These are phyloP conservation scores for Nicotiana sylvestris DNA, from an alignment of 257 asterid genomes.

Conservation along the genomic window DNA sequence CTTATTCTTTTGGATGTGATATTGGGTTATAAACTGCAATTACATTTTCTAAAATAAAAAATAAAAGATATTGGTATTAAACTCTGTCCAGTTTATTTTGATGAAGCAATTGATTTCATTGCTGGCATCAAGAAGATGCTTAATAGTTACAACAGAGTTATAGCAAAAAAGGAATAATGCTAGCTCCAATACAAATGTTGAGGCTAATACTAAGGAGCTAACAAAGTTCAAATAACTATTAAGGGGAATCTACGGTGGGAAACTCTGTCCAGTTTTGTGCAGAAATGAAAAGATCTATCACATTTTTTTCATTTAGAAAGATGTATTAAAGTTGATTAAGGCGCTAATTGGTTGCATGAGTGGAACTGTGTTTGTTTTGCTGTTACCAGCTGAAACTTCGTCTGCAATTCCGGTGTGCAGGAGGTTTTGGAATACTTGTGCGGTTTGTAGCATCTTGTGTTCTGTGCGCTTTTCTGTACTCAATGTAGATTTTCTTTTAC, in stretches of 20 bases:
- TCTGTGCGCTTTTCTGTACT: background rate
- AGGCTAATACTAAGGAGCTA: no score
- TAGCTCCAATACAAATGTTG: no score
- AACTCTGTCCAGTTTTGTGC: background rate
- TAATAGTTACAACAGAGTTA: no score
- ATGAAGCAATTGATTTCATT: no score
- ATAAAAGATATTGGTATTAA: background rate
- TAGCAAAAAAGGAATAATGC: no score
- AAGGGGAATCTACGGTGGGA: no score
- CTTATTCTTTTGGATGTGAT: background rate
- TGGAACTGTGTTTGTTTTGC: background rate
- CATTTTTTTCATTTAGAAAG: background rate
- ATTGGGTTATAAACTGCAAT: background rate
- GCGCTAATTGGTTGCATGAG: background rate
- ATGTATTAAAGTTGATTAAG: background rate
- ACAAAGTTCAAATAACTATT: no score
- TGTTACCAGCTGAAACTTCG: background rate
- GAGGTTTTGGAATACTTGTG: background rate
- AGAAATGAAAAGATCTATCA: background rate
- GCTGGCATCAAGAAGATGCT: no score
- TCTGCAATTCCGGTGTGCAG: conserved; percentile 1
- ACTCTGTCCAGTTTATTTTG: background rate
- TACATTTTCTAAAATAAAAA: background rate
- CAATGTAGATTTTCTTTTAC: background rate
- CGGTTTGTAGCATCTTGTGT: background rate